Percentiles rank a stretch among this genome's conserved stretches.
phyloP scores from a whole-genome alignment of 495 filamentous ascomycete genomes.

The Xylaria nigripes region DNA sequence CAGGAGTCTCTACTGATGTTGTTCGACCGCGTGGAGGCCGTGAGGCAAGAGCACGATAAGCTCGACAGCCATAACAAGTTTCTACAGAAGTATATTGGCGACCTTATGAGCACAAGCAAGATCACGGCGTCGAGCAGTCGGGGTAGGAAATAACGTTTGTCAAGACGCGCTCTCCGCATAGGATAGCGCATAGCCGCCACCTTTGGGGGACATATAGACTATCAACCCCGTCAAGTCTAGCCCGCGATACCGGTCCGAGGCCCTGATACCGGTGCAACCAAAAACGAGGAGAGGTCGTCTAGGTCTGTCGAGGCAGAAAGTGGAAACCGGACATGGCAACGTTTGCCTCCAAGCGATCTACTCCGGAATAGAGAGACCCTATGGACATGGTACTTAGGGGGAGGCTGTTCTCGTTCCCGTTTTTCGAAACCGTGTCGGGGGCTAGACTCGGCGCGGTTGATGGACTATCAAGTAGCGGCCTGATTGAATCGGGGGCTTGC shows the following conservation, averaged over 20 bases:
- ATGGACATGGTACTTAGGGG: not conserved
- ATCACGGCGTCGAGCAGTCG: conserved; percentile 54
- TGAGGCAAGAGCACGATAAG: conserved; percentile 88
- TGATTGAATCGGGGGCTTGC: conserved; percentile 11
- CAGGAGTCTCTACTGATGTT: conserved; percentile 82
- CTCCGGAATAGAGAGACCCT: not conserved
- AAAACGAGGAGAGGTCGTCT: no score
- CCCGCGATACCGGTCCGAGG: not conserved
- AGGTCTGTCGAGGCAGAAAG: not conserved
- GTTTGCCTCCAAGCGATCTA: not conserved
- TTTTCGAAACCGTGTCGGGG: not conserved
- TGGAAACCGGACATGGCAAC: not conserved
- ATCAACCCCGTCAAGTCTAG: not conserved
- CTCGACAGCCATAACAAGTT: conserved; percentile 92
- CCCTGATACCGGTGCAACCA: not conserved
- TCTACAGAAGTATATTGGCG: conserved; percentile 82
- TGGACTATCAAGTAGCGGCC: not conserved
- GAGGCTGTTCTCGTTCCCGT: not conserved
- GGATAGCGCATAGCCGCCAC: not conserved
- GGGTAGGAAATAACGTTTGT: conserved; percentile 39
- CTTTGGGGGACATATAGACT: not conserved
- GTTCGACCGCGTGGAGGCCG: conserved; percentile 87
- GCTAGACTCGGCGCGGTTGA: not conserved
- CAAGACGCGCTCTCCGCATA: not conserved
- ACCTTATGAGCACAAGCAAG: conserved; percentile 73